Conservation (phyloP, 73 alveolate species). For the Symbiodinium pilosum region DNA sequence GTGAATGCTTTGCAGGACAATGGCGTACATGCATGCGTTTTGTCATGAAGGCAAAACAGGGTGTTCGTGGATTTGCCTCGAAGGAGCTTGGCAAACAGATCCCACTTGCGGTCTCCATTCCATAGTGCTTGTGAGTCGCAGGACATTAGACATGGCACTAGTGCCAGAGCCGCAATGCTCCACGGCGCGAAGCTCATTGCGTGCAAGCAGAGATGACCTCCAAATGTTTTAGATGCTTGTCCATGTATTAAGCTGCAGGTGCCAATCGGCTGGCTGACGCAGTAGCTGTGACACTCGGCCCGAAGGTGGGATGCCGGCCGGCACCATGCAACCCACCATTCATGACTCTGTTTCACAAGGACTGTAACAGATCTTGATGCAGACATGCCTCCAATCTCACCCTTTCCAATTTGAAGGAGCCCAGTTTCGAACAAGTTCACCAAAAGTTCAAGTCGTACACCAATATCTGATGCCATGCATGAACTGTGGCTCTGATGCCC, state of each 20-base stretch:
- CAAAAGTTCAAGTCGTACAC: too few species aligned
- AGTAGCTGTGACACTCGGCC: constrained; percentile 98
- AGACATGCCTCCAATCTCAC: too few species aligned
- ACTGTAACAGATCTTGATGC: too few species aligned
- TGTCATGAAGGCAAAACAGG: neutral
- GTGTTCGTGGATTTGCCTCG: constrained; percentile 95
- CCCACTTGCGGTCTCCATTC: too few species aligned
- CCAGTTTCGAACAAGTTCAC: too few species aligned
- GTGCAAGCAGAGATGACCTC: too few species aligned
- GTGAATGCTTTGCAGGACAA: neutral
- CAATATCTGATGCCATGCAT: too few species aligned
- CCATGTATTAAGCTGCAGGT: neutral
- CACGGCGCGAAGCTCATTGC: constrained; percentile 95
- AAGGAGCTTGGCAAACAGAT: too few species aligned
- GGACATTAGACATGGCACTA: constrained; percentile 96
- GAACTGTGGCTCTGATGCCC: too few species aligned
- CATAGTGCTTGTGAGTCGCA: neutral
- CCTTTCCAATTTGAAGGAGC: too few species aligned
- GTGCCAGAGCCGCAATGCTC: constrained; percentile 97
- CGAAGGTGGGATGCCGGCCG: constrained; percentile 95
- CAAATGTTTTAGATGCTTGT: neutral
- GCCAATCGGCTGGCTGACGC: constrained; percentile 97
- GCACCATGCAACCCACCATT: too few species aligned
- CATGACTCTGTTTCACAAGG: too few species aligned
- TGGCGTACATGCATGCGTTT: neutral